phyloP scores from a whole-genome alignment of 805 yeast genomes.

The Candida ortonii region DNA sequence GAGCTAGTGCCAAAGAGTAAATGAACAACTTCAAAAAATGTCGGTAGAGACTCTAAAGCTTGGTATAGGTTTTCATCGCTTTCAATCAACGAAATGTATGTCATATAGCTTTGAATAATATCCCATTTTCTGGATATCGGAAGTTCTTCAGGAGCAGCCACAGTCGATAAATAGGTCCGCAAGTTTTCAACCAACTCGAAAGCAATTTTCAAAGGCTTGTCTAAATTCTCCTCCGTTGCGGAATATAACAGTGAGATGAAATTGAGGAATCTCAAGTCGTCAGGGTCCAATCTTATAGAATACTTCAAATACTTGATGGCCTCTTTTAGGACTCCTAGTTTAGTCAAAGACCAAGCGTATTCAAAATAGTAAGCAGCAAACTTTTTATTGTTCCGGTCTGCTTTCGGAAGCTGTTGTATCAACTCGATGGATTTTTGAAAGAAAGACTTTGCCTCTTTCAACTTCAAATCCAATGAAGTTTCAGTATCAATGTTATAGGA shows the following conservation, averaged over 20 bases:
- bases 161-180: constrained; percentile 34
- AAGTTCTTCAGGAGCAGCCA: constrained; percentile 33
- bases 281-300: constrained; percentile 48
- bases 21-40: constrained; percentile 57
- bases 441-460: constrained; percentile 6
- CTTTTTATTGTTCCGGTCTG: constrained; percentile 15
- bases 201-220: constrained; percentile 39
- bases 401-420: constrained; percentile 6
- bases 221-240: constrained; percentile 48
- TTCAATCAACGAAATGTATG: constrained; percentile 70
- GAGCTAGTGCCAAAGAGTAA: constrained; percentile 25
- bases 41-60: constrained; percentile 64
- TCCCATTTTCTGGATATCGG: constrained; percentile 38
- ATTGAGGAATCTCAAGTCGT: constrained; percentile 63
- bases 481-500: constrained; percentile 13
- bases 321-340: constrained; percentile 39
- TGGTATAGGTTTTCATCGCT: constrained; percentile 54
- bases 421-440: constrained; percentile 14
- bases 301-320: constrained; percentile 47
- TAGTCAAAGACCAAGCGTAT: constrained; percentile 49
- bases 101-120: constrained; percentile 65
- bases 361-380: constrained; percentile 35
- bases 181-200: constrained; percentile 51
- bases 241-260: constrained; percentile 62
- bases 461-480: constrained; percentile 10